These are phyloP conservation scores for Gossypium mustelinum DNA, from an alignment of 345 rosid genomes.

Conservation along the genomic window DNA sequence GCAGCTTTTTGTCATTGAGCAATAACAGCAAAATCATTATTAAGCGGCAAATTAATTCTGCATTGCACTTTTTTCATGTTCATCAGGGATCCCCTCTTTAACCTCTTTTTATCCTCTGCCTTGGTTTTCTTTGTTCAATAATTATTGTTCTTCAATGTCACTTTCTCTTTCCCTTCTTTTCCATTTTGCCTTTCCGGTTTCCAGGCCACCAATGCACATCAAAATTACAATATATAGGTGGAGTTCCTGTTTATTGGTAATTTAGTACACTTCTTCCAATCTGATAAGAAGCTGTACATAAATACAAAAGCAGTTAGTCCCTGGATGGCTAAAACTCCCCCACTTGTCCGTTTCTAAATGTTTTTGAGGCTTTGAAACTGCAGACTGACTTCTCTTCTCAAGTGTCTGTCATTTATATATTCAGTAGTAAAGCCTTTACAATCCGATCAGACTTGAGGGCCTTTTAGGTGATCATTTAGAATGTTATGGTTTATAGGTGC, in stretches of 20 bases:
- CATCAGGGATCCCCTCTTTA: too few relatives aligned
- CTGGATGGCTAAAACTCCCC: background rate
- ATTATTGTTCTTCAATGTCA: background rate
- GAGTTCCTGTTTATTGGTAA: background rate
- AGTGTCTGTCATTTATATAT: background rate
- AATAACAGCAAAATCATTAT: background rate
- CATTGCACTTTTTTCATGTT: background rate
- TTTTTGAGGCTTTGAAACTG: background rate
- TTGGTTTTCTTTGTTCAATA: background rate
- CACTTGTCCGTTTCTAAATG: background rate
- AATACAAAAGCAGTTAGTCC: conserved; percentile 8
- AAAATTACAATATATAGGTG: background rate
- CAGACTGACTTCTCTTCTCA: background rate
- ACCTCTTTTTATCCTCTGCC: background rate
- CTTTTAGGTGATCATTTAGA: background rate
- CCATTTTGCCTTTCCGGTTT: background rate
- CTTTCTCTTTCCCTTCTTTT: background rate
- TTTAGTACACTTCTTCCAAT: conserved; percentile 1
- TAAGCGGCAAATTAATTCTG: background rate
- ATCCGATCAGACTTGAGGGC: background rate
- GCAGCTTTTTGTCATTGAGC: background rate
- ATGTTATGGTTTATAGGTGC: background rate
- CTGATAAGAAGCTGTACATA: background rate
- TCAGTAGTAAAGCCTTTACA: background rate
- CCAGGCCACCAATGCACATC: background rate